A percentile compares a stretch with the other conserved stretches of the same genome.
These are phyloP conservation scores for Eucalyptus regnans DNA, from an alignment of 345 rosid species.

Conservation along the genomic window DNA sequence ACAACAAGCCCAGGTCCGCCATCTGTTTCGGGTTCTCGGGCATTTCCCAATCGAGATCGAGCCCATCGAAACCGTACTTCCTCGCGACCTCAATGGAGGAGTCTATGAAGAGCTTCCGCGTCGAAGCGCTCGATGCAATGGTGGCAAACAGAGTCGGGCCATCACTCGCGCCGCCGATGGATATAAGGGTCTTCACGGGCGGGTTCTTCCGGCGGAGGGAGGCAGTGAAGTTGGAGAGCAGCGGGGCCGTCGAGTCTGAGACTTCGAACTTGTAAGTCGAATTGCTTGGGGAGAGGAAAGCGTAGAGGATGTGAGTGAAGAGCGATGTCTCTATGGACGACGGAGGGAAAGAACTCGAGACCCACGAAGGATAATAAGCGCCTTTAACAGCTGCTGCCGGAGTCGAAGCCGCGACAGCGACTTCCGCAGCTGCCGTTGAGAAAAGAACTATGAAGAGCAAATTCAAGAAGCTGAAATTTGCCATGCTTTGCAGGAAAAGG, in stretches of 20 bases:
- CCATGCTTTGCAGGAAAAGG: neutral
- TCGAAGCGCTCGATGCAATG: neutral
- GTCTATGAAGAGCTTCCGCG: conserved; percentile 4
- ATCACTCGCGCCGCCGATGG: conserved; percentile 6
- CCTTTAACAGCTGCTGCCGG: neutral
- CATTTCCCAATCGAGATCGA: conserved; percentile 14
- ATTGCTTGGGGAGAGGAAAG: conserved; percentile 4
- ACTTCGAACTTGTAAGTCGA: conserved; percentile 3
- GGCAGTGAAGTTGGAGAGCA: conserved; percentile 1
- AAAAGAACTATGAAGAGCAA: neutral
- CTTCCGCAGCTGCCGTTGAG: neutral
- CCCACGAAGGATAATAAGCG: conserved; percentile 11
- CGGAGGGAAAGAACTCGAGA: conserved; percentile 1
- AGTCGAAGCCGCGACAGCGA: neutral
- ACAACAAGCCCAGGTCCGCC: conserved; percentile 2
- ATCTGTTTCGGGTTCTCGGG: conserved; percentile 4
- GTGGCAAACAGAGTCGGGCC: neutral
- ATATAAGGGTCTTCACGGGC: conserved; percentile 10
- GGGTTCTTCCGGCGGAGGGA: conserved; percentile 1
- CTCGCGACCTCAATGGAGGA: conserved; percentile 6
- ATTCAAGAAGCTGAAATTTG: neutral
- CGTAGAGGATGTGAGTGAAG: conserved; percentile 9
- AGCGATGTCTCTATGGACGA: conserved; percentile 8
- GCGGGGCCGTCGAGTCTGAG: neutral
- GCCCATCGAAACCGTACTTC: conserved; percentile 10